Percentiles rank a stretch among this genome's conserved stretches.
These are phyloP conservation scores for Alternaria sp. DNA, from an alignment of 2,329 filamentous ascomycete species.

Conservation along the genomic window DNA sequence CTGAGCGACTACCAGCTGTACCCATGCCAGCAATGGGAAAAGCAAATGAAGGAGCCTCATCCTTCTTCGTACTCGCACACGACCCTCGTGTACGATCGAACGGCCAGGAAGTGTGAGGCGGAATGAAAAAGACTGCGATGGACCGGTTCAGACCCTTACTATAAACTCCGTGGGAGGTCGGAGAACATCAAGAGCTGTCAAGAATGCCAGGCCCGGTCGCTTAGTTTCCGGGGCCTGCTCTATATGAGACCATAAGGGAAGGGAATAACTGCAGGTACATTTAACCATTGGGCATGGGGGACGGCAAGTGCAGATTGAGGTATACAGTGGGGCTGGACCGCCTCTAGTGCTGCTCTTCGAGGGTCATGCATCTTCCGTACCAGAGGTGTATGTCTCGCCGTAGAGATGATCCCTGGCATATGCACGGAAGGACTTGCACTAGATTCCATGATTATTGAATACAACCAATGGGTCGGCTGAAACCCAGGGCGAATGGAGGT, in stretches of 20 bases:
- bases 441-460: constrained; percentile 4
- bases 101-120: background rate
- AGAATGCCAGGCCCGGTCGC: background rate
- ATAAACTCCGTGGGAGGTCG: background rate
- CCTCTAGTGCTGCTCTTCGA: constrained; percentile 5
- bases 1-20: constrained; percentile 23
- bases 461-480: constrained; percentile 8
- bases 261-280: constrained; percentile 4
- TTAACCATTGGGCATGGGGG: constrained; percentile 4
- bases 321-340: constrained; percentile 3
- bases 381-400: constrained; percentile 1
- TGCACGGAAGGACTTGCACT: constrained; percentile 6
- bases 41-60: constrained; percentile 26
- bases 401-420: constrained; percentile 7
- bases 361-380: constrained; percentile 5
- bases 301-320: constrained; percentile 7
- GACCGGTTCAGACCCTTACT: background rate
- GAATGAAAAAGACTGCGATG: background rate
- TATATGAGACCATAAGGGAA: constrained; percentile 8
- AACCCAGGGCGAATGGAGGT: constrained; percentile 1
- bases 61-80: constrained; percentile 5
- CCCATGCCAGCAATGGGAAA: constrained; percentile 22
- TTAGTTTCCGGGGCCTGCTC: constrained; percentile 1
- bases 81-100: background rate
- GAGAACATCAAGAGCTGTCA: constrained; percentile 9